A percentile compares a stretch with the other conserved stretches of the same genome.
Conservation (phyloP, 1,139 yeast species). For the Suhomyces terraborum region DNA sequence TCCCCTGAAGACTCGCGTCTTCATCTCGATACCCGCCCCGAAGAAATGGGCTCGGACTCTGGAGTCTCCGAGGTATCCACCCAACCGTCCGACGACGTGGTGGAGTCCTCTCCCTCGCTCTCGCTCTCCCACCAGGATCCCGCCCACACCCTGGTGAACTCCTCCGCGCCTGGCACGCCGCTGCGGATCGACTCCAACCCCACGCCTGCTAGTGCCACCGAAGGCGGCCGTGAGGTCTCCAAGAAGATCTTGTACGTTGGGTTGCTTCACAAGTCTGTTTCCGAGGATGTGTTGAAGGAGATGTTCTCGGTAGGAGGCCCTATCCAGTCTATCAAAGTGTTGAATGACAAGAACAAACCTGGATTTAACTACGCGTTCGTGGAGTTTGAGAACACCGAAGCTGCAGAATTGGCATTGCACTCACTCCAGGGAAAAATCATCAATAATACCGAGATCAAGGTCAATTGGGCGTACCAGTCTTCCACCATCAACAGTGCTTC, state of each 20-base stretch:
- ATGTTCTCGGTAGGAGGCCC: constrained; percentile 65
- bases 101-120: neutral
- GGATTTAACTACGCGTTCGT: constrained; percentile 84
- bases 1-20: neutral
- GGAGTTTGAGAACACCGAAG: constrained; percentile 61
- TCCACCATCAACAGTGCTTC: constrained; percentile 52
- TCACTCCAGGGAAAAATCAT: constrained; percentile 59
- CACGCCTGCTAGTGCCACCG: constrained; percentile 65
- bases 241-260: constrained; percentile 77
- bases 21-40: neutral
- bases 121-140: constrained; percentile 2
- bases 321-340: constrained; percentile 62
- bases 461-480: constrained; percentile 86
- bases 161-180: neutral
- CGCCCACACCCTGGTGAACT: neutral
- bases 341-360: constrained; percentile 72
- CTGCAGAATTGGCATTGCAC: constrained; percentile 65
- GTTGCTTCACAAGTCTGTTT: constrained; percentile 63
- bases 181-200: constrained; percentile 1
- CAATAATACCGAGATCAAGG: constrained; percentile 56
- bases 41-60: neutral
- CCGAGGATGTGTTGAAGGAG: constrained; percentile 62
- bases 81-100: neutral
- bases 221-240: constrained; percentile 82
- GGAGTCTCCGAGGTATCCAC: neutral